Base-by-base conservation (phyloP, 2,329 filamentous ascomycete species). In the Colletotrichum endophyticum region DNA sequence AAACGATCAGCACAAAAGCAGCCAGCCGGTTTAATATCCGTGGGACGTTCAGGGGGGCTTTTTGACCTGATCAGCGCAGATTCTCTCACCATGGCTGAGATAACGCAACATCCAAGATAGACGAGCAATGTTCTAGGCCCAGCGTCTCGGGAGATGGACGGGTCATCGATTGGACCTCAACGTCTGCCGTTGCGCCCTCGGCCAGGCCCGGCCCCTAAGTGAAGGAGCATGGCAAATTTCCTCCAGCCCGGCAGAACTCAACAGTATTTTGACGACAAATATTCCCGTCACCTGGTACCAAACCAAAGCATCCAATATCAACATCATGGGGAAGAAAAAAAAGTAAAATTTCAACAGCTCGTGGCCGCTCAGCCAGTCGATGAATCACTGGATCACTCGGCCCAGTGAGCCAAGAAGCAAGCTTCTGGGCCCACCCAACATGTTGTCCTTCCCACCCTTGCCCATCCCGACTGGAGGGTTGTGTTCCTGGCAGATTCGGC, bases 401-500 rank as follows among this genome's bases (percentile, higher is more conserved):
- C 39, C 36, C 64, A 53, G 44, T 32, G 27, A 67, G 64, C 64
- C 44, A 66, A 66, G 36, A 44, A 27, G 63, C 63, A 49, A 66
- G 36, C 28, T 32, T 56, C 56, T 44, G 57, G 28, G 49, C 25
- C 57, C 59, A 56, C 27, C 59, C 16, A 49, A 34, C 53, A 22
- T 32, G 22, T 25, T 30, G 13, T 44, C 13, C 30, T n/a, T 36
- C 49, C 44, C 66, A n/a, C 22, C 39, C 32, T 66, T 39, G 36
- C 25, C 36, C 22, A 30, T 75, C 61, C 68, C 72, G 56, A n/a
- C 61, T 28, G 28, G 61, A 49, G 34, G 69, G 36, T 27, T 61
- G 22, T 57, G 28, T 56, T 62, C 61, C 72, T 72, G 72, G 59
- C 72, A 72, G 61, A 66, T 72, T 66, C 49, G 67, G 49, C 25